These are phyloP conservation scores for Boechera retrofracta DNA, from an alignment of 345 rosid genomes.

Conservation along the genomic window DNA sequence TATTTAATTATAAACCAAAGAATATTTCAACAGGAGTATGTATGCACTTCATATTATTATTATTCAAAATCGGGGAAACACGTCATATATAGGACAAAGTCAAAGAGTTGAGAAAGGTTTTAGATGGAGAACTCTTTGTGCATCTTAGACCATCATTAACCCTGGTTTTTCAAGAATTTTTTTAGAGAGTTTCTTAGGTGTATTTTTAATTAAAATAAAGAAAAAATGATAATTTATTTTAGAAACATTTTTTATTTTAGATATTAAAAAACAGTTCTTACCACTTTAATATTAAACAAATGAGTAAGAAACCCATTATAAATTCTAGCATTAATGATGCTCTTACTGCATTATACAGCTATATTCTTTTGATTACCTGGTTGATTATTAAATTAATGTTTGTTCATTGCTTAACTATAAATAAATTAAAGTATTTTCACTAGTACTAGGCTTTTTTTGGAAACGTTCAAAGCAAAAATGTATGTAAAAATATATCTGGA, in stretches of 20 bases:
- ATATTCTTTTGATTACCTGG: neutral
- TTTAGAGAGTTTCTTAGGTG: no score
- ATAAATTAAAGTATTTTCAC: neutral
- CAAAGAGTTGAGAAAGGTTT: slow-evolving; percentile 21
- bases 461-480: neutral
- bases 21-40: neutral
- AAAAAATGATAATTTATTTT: no score
- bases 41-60: neutral
- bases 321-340: no score
- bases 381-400: neutral
- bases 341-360: slow-evolving; percentile 11
- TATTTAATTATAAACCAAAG: neutral
- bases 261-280: no score
- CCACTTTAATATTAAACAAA: no score
- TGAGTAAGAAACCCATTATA: no score
- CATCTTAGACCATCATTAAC: neutral
- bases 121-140: slow-evolving; percentile 22
- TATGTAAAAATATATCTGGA: neutral
- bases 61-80: neutral
- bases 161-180: no score
- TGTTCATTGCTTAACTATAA: neutral
- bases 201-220: no score
- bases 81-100: neutral
- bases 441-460: neutral
- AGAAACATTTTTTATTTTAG: no score